These are phyloP conservation scores for Cutaneotrichosporon dermatis DNA, from an alignment of 1,284 basidiomycete species.

Conservation along the genomic window DNA sequence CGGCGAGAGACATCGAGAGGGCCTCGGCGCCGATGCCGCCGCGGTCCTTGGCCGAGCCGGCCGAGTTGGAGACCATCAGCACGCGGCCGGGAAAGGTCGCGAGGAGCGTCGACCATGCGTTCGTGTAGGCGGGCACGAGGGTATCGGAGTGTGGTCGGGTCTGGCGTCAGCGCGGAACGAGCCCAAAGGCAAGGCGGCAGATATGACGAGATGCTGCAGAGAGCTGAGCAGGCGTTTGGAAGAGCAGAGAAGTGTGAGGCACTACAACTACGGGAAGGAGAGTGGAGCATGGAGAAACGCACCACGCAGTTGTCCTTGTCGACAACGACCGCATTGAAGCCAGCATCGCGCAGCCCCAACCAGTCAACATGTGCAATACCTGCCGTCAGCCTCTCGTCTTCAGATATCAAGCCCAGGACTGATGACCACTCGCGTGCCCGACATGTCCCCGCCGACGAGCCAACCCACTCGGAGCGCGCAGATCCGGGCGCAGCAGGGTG, in stretches of 20 bases:
- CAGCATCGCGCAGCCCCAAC: constrained; percentile 64
- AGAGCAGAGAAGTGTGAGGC: too few species aligned
- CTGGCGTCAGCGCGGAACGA: constrained; percentile 48
- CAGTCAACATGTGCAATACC: constrained; percentile 88
- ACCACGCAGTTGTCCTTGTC: constrained; percentile 98
- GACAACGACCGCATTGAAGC: constrained; percentile 82
- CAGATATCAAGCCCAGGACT: too few species aligned
- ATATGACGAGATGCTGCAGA: not conserved
- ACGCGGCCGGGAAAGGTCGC: constrained; percentile 74
- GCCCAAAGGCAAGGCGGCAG: too few species aligned
- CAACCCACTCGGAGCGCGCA: constrained; percentile 65
- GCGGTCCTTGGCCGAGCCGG: constrained; percentile 73
- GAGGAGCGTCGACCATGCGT: constrained; percentile 72
- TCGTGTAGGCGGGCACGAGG: constrained; percentile 68
- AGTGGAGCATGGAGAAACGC: constrained; percentile 29
- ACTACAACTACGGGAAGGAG: too few species aligned
- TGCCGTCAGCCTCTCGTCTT: constrained; percentile 40
- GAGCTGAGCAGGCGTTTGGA: too few species aligned
- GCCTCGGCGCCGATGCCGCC: constrained; percentile 81
- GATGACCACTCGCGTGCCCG: not conserved
- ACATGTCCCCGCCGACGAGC: too few species aligned
- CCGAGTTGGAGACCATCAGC: constrained; percentile 89
- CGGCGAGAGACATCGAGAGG: constrained; percentile 68
- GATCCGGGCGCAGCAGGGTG: constrained; percentile 64
- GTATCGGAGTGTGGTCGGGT: constrained; percentile 69